Evolutionary conservation across 345 rosid species (phyloP).

Genomic region (Toxicodendron radicans): DNA sequence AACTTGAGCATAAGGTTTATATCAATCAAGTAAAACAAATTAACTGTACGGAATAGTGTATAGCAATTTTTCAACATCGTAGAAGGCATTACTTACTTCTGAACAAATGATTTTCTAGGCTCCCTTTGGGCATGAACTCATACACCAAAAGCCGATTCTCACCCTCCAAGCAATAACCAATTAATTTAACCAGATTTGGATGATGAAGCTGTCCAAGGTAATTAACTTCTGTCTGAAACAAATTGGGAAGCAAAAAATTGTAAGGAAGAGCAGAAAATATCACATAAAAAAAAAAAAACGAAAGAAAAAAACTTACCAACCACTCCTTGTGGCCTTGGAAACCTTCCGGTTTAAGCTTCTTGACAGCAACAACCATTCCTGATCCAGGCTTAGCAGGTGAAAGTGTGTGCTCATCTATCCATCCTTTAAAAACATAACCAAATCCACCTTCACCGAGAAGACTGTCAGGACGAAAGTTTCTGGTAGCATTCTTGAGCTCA

Average conservation of each 20-base stretch:
- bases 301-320: constrained; percentile 55
- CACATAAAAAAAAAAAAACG: too few relatives aligned
- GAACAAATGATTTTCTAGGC: constrained; percentile 80
- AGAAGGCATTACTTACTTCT: constrained; percentile 47
- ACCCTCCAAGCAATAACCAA: constrained; percentile 87
- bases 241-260: constrained; percentile 2
- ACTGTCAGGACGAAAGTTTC: constrained; percentile 88
- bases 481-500: constrained; percentile 83
- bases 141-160: constrained; percentile 84
- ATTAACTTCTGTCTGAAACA: constrained; percentile 89
- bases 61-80: constrained; percentile 3
- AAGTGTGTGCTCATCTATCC: constrained; percentile 78
- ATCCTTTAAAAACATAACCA: constrained; percentile 93
- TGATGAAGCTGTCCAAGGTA: constrained; percentile 97
- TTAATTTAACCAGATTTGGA: constrained; percentile 79
- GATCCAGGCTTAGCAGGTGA: constrained; percentile 80
- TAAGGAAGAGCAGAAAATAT: neutral
- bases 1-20: neutral
- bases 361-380: constrained; percentile 93
- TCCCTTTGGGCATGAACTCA: constrained; percentile 96
- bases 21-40: neutral
- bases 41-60: neutral
- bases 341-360: constrained; percentile 93
- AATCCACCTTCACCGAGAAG: constrained; percentile 98
- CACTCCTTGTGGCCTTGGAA: constrained; percentile 99